A percentile compares a stretch with the other conserved stretches of the same genome.
phyloP scores from a whole-genome alignment of 306 rosid species.

The Ceratonia siliqua region DNA sequence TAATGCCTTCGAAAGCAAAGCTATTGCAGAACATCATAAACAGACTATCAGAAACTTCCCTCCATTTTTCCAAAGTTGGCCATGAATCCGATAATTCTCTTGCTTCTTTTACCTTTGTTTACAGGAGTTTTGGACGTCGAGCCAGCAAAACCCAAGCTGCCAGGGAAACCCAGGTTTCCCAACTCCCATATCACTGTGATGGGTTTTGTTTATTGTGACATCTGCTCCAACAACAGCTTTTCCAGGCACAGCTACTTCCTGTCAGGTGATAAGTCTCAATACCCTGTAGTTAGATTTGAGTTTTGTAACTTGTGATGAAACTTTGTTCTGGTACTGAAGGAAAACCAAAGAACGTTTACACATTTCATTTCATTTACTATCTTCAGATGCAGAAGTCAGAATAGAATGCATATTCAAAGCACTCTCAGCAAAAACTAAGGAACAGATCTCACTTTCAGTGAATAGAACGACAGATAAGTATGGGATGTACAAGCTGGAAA shows the following conservation, averaged over 20 bases:
- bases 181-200: conserved; percentile 80
- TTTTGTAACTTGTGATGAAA: not conserved
- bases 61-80: conserved; percentile 29
- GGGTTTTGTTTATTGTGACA: conserved; percentile 97
- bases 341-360: not conserved
- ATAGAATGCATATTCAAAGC: conserved; percentile 83
- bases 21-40: conserved; percentile 31
- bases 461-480: conserved; percentile 79
- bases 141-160: conserved; percentile 46
- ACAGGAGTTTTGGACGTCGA: conserved; percentile 52
- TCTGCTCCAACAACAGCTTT: conserved; percentile 90
- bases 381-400: conserved; percentile 77
- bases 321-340: not conserved
- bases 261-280: conserved; percentile 51
- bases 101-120: conserved; percentile 52
- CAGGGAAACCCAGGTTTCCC: conserved; percentile 38
- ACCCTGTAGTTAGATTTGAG: not conserved
- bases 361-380: not conserved
- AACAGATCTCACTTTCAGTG: conserved; percentile 81
- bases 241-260: conserved; percentile 84
- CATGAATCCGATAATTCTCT: conserved; percentile 54
- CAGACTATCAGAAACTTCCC: conserved; percentile 19
- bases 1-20: conserved; percentile 42
- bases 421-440: conserved; percentile 63
- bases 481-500: conserved; percentile 81